Conservation (phyloP, 129 eudicot genomes). For the Saposhnikovia divaricata region DNA sequence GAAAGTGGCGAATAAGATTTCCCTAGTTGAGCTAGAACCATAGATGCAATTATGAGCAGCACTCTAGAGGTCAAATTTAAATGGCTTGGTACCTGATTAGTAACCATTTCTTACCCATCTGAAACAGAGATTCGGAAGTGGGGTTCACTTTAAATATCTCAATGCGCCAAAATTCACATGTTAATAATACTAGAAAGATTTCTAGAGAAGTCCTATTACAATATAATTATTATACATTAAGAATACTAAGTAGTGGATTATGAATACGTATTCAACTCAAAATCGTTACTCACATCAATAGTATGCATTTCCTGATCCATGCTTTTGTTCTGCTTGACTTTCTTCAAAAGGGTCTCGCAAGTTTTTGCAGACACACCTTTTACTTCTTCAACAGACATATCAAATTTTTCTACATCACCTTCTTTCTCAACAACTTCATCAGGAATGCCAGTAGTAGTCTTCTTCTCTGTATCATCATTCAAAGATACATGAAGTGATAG, state of each 20-base stretch:
- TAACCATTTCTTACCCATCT: background rate
- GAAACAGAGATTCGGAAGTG: background rate
- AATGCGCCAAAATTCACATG: background rate
- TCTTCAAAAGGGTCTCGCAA: background rate
- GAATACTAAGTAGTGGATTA: background rate
- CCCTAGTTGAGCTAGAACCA: background rate
- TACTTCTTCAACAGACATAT: background rate
- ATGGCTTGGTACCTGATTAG: background rate
- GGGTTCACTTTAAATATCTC: background rate
- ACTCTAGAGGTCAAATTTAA: background rate
- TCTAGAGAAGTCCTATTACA: background rate
- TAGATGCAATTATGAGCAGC: background rate
- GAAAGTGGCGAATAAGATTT: background rate
- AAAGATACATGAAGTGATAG: background rate
- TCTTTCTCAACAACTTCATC: background rate
- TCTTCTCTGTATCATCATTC: background rate
- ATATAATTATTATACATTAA: background rate
- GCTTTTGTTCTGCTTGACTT: background rate
- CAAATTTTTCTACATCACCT: background rate
- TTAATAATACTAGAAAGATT: background rate
- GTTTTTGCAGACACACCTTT: background rate
- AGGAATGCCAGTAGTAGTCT: background rate
- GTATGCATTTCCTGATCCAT: background rate
- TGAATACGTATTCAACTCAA: background rate
- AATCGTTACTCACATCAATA: background rate